Evolutionary conservation across 2,329 filamentous ascomycete species (phyloP).

Genomic region (Cordyceps tenuipes): DNA sequence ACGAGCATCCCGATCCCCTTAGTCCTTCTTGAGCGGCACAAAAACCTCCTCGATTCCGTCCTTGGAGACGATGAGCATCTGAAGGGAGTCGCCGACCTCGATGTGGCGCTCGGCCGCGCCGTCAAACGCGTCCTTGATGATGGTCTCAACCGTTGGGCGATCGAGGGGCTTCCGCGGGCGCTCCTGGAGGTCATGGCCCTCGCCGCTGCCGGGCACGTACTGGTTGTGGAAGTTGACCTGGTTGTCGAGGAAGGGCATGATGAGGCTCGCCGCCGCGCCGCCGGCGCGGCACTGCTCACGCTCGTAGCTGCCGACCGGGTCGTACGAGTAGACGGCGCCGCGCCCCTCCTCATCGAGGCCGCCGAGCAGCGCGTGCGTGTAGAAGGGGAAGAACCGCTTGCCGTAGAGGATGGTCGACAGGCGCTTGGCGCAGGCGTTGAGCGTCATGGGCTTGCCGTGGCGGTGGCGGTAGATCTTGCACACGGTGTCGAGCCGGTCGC

Average conservation of each 20-base stretch:
- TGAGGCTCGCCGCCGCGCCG: constrained; percentile 84
- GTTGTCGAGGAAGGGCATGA: constrained; percentile 99
- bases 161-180: constrained; percentile 62
- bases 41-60: constrained; percentile 83
- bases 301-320: constrained; percentile 96
- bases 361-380: constrained; percentile 87
- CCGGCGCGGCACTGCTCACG: constrained; percentile 91
- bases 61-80: constrained; percentile 88
- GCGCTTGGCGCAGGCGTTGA: constrained; percentile 89
- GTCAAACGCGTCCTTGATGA: constrained; percentile 96
- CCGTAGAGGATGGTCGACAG: constrained; percentile 92
- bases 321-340: constrained; percentile 93
- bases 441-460: constrained; percentile 91
- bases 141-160: constrained; percentile 64
- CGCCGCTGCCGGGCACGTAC: constrained; percentile 79
- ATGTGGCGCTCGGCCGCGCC: constrained; percentile 98
- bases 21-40: constrained; percentile 83
- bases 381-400: constrained; percentile 99
- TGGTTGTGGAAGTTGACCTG: constrained; percentile 99
- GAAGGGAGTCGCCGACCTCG: constrained; percentile 91
- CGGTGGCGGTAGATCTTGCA: constrained; percentile 99
- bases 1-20: constrained; percentile 18
- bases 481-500: constrained; percentile 85
- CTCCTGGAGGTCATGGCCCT: constrained; percentile 71
- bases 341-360: constrained; percentile 91